Percentiles rank a stretch among this genome's conserved stretches.
Evolutionary conservation across 352 stramenopile species (phyloP).

Genomic region (Pythium phragmiticola): DNA sequence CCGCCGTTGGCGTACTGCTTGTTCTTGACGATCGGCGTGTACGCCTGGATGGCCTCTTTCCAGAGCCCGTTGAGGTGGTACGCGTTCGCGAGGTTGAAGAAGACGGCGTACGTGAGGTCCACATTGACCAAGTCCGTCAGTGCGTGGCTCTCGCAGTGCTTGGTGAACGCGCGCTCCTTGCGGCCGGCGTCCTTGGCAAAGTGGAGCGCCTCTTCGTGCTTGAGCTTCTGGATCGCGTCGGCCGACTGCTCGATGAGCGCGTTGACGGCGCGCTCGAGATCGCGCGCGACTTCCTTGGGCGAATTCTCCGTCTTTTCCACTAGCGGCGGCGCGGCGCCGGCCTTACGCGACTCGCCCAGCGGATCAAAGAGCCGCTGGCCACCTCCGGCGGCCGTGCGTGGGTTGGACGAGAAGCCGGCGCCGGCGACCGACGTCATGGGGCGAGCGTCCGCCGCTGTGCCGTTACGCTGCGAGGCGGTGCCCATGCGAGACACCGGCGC

Average conservation of each 20-base stretch:
- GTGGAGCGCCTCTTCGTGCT: slow-evolving; percentile 88
- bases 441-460: slow-evolving; percentile 51
- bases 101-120: slow-evolving; percentile 93
- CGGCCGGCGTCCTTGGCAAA: slow-evolving; percentile 82
- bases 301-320: slow-evolving; percentile 92
- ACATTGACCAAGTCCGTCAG: slow-evolving; percentile 91
- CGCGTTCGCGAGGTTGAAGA: slow-evolving; percentile 93
- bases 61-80: slow-evolving; percentile 94
- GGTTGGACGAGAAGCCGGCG: slow-evolving; percentile 90
- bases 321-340: slow-evolving; percentile 71
- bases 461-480: slow-evolving; percentile 48
- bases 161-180: slow-evolving; percentile 90
- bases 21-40: slow-evolving; percentile 95
- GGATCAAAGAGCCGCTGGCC: slow-evolving; percentile 88
- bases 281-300: slow-evolving; percentile 89
- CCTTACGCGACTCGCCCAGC: slow-evolving; percentile 84
- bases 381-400: slow-evolving; percentile 42
- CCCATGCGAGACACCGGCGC: slow-evolving; percentile 59
- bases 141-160: slow-evolving; percentile 88
- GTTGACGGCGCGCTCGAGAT: slow-evolving; percentile 92
- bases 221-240: slow-evolving; percentile 62
- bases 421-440: slow-evolving; percentile 93
- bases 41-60: slow-evolving; percentile 94
- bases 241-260: slow-evolving; percentile 91
- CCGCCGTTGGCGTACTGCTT: slow-evolving; percentile 92